These are phyloP conservation scores for Fusarium lyarnte DNA, from an alignment of 2,329 filamentous ascomycete genomes.

Conservation along the genomic window DNA sequence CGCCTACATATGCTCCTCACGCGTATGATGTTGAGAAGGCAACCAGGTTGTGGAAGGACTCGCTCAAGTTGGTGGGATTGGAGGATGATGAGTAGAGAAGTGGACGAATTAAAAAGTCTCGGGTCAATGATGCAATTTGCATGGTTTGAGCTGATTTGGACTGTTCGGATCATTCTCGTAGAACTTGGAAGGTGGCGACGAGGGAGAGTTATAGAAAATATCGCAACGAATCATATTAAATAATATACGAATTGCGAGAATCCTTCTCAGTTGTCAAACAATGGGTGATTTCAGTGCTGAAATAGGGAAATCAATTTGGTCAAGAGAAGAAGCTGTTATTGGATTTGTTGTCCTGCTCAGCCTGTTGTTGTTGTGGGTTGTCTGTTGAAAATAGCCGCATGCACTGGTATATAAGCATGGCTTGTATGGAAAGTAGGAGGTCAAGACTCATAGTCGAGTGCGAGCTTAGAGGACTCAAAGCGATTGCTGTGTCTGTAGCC, in stretches of 20 bases:
- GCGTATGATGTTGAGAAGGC: not conserved
- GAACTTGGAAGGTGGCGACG: no score
- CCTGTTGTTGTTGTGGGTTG: accelerated
- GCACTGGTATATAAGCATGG: not conserved
- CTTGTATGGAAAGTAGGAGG: accelerated
- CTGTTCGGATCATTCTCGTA: no score
- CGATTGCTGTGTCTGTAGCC: not conserved
- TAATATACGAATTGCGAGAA: no score
- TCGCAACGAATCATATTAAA: no score
- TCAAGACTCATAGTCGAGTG: accelerated
- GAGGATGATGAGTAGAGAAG: not conserved
- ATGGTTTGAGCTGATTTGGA: no score
- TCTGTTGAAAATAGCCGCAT: accelerated
- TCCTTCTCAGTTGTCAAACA: no score
- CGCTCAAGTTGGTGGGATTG: not conserved
- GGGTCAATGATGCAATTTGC: no score
- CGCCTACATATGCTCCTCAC: not conserved
- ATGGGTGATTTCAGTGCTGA: accelerated
- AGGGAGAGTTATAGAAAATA: no score
- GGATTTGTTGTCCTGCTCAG: not conserved
- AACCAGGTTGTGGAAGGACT: not conserved
- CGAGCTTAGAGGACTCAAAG: not conserved
- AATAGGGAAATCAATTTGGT: no score
- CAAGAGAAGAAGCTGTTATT: not conserved
- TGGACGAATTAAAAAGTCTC: no score